Conservation (phyloP, 139 green algal species). For the Micromonas pusilla region DNA sequence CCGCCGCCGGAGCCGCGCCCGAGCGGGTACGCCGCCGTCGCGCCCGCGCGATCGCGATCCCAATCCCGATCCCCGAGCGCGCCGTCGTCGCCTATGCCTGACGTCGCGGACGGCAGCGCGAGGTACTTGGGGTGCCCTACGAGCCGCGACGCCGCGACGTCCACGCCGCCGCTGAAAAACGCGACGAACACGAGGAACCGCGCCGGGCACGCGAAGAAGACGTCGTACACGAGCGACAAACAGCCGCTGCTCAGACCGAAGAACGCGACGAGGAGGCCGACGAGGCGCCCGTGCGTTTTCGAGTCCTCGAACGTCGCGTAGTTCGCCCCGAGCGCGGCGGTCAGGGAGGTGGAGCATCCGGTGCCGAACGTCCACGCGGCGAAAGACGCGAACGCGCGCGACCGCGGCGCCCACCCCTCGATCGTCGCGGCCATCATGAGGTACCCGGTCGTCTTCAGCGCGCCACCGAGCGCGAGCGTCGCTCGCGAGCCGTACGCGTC, state of each 20-base stretch:
- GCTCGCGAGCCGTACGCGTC: background rate
- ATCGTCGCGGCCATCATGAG: background rate
- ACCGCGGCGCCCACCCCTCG: background rate
- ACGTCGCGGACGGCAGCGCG: background rate
- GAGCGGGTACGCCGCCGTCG: background rate
- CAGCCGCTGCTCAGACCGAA: background rate
- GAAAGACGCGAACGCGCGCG: background rate
- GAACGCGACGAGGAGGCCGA: constrained; percentile 6
- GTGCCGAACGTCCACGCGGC: background rate
- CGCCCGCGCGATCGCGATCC: no score
- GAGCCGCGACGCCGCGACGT: background rate
- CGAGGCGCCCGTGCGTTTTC: background rate
- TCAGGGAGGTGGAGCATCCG: background rate
- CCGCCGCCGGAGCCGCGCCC: no score
- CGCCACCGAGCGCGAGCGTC: background rate
- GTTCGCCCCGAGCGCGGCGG: constrained; percentile 1
- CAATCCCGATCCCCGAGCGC: no score
- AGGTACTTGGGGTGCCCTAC: background rate
- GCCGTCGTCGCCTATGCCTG: no score
- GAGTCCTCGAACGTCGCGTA: constrained; percentile 8
- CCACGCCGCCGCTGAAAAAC: background rate
- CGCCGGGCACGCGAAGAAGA: background rate
- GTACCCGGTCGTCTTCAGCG: background rate
- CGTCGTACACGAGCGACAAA: background rate
- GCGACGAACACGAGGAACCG: background rate